Percentiles rank a stretch among this genome's conserved stretches.
Evolutionary conservation across 805 yeast species (phyloP).

Genomic region (Pichia gijzeniarum): DNA sequence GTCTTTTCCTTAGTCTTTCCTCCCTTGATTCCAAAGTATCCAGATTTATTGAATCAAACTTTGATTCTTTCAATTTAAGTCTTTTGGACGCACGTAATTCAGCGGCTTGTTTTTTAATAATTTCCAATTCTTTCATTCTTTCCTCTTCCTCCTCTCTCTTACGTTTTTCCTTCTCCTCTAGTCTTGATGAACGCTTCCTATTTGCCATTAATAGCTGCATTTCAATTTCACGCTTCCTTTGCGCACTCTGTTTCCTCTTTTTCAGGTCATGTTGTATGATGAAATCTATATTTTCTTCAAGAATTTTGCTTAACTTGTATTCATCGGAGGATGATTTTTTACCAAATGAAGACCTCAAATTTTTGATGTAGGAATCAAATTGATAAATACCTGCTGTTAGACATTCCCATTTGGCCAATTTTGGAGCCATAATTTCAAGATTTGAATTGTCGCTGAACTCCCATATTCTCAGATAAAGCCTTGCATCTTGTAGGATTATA

Average conservation of each 20-base stretch:
- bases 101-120: constrained; percentile 38
- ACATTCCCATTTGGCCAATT: constrained; percentile 32
- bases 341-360: constrained; percentile 29
- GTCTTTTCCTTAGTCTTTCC: constrained; percentile 24
- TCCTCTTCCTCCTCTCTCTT: constrained; percentile 48
- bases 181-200: constrained; percentile 67
- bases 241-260: constrained; percentile 46
- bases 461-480: constrained; percentile 40
- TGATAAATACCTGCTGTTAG: constrained; percentile 40
- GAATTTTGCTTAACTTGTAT: constrained; percentile 25
- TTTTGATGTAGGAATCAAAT: constrained; percentile 31
- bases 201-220: constrained; percentile 57
- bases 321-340: constrained; percentile 22
- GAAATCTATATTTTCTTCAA: constrained; percentile 30
- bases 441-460: constrained; percentile 26
- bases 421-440: constrained; percentile 31
- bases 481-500: constrained; percentile 42
- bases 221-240: constrained; percentile 56
- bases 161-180: constrained; percentile 55
- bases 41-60: constrained; percentile 3
- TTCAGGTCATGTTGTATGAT: constrained; percentile 41
- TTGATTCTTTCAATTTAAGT: constrained; percentile 27
- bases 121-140: constrained; percentile 39
- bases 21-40: constrained; percentile 29
- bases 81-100: constrained; percentile 38